These are phyloP conservation scores for Ceratocystis papillata DNA, from an alignment of 2,329 filamentous ascomycete genomes.

Conservation along the genomic window DNA sequence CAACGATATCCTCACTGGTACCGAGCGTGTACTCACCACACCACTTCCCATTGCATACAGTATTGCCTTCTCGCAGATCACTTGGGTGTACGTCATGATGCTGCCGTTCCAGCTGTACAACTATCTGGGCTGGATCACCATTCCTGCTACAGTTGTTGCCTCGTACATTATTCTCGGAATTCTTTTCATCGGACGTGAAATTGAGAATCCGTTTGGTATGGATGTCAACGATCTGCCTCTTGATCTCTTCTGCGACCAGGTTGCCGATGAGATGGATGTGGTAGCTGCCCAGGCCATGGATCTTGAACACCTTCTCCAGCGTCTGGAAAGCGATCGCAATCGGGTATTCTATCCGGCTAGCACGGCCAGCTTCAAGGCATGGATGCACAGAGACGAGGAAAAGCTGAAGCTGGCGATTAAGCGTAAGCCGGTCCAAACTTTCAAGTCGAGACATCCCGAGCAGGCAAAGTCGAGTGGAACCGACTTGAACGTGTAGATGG, in stretches of 20 bases:
- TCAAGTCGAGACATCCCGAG: conserved; percentile 25
- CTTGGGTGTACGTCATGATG: conserved; percentile 70
- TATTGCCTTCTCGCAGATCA: conserved; percentile 77
- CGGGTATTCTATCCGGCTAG: conserved; percentile 48
- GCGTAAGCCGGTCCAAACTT: conserved; percentile 34
- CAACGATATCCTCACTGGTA: conserved; percentile 61
- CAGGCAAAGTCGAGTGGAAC: conserved; percentile 14
- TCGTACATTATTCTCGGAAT: conserved; percentile 78
- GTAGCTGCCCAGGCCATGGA: conserved; percentile 45
- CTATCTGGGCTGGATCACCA: conserved; percentile 59
- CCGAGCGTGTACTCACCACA: conserved; percentile 70
- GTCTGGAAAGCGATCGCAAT: conserved; percentile 35
- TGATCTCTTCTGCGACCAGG: conserved; percentile 64
- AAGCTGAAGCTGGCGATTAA: conserved; percentile 34
- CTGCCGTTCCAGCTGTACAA: conserved; percentile 69
- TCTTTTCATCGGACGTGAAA: conserved; percentile 61
- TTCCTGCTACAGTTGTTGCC: conserved; percentile 60
- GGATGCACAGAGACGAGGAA: conserved; percentile 36
- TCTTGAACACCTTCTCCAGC: conserved; percentile 30
- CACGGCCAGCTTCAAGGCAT: conserved; percentile 32
- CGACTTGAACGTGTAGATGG: conserved; percentile 20
- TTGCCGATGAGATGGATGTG: conserved; percentile 63
- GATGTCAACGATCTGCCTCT: conserved; percentile 75
- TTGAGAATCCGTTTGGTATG: conserved; percentile 74
- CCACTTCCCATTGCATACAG: conserved; percentile 73